Percentiles rank a stretch among this genome's conserved stretches.
phyloP scores from a whole-genome alignment of 805 yeast genomes.

The Ogataea pini region DNA sequence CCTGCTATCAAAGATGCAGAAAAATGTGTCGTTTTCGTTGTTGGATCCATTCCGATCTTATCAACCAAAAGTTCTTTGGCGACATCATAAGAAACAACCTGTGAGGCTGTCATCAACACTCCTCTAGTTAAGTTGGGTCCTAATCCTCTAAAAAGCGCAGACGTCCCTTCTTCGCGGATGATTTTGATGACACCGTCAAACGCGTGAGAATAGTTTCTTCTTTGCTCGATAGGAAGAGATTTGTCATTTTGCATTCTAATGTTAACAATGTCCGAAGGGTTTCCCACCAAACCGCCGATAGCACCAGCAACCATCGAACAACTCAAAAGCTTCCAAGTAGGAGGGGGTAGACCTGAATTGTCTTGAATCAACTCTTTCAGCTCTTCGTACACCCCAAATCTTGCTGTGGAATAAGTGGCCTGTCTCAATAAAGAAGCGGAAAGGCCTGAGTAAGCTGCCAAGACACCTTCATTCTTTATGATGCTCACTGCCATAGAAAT shows the following conservation, averaged over 20 bases:
- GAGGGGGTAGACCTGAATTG: slow-evolving; percentile 47
- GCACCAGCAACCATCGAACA: slow-evolving; percentile 86
- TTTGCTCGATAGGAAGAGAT: slow-evolving; percentile 58
- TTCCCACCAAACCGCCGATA: slow-evolving; percentile 82
- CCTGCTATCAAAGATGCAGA: slow-evolving; percentile 80
- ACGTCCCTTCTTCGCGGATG: slow-evolving; percentile 56
- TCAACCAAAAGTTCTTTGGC: slow-evolving; percentile 63
- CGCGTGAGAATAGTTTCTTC: slow-evolving; percentile 77
- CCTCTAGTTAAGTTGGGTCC: slow-evolving; percentile 80
- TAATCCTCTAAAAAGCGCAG: slow-evolving; percentile 68
- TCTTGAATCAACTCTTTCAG: slow-evolving; percentile 57
- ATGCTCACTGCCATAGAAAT: slow-evolving; percentile 62
- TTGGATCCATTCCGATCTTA: slow-evolving; percentile 51
- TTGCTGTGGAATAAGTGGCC: slow-evolving; percentile 82
- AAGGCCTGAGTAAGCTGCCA: slow-evolving; percentile 77
- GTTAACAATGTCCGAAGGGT: slow-evolving; percentile 85
- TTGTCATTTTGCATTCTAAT: slow-evolving; percentile 91
- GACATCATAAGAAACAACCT: slow-evolving; percentile 83
- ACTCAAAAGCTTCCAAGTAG: slow-evolving; percentile 63
- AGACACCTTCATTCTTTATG: slow-evolving; percentile 60
- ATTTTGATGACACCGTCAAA: slow-evolving; percentile 72
- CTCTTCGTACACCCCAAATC: slow-evolving; percentile 84
- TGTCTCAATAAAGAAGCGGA: slow-evolving; percentile 83
- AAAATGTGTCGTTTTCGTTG: slow-evolving; percentile 71
- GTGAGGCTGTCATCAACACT: slow-evolving; percentile 85